Evolutionary conservation across 1,284 basidiomycete genomes (phyloP).

Genomic region (Papiliotrema laurentii): DNA sequence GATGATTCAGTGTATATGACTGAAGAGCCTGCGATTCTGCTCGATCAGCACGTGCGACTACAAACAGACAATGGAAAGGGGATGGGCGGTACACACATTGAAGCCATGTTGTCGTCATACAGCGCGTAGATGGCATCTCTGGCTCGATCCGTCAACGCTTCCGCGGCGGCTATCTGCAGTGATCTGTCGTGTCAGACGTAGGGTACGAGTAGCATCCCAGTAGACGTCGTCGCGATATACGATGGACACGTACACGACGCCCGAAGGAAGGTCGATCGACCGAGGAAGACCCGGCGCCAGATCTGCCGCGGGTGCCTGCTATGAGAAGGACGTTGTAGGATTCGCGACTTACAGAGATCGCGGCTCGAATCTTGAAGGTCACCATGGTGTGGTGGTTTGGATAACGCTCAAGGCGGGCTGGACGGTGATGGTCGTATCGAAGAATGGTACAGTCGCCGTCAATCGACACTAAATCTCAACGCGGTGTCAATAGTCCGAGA

Average conservation of each 20-base stretch:
- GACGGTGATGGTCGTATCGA: too few relatives aligned
- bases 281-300: slow-evolving; percentile 1
- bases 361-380: background rate
- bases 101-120: slow-evolving; percentile 35
- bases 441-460: too few relatives aligned
- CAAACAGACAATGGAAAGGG: background rate
- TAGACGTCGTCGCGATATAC: too few relatives aligned
- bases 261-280: background rate
- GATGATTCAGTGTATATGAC: slow-evolving; percentile 20
- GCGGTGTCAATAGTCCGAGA: too few relatives aligned
- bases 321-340: too few relatives aligned
- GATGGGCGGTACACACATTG: slow-evolving; percentile 13
- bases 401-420: too few relatives aligned
- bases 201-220: too few relatives aligned
- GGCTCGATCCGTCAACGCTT: background rate
- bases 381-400: background rate
- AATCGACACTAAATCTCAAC: too few relatives aligned
- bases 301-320: background rate
- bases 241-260: background rate
- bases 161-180: background rate
- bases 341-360: background rate
- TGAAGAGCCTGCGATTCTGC: slow-evolving; percentile 13
- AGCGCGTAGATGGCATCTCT: slow-evolving; percentile 27
- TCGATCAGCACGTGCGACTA: background rate
- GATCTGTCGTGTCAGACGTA: background rate